A percentile compares a stretch with the other conserved stretches of the same genome.
Evolutionary conservation across 2,329 filamentous ascomycete species (phyloP).

Genomic region (Colletotrichum sp.): DNA sequence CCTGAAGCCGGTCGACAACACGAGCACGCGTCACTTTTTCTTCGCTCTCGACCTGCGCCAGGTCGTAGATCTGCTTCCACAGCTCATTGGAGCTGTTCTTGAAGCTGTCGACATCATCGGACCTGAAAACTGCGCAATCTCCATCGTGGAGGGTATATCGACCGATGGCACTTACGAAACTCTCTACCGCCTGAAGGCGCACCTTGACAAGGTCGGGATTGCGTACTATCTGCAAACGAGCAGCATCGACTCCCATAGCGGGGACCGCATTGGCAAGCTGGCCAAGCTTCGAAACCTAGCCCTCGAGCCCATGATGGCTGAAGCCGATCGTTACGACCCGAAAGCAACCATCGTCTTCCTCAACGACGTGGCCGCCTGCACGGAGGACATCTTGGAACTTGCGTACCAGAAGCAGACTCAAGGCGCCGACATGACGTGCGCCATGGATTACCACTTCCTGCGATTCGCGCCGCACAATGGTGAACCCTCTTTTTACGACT

Average conservation of each 20-base stretch:
- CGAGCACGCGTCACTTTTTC: slow-evolving; percentile 40
- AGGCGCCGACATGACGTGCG: slow-evolving; percentile 62
- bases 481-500: slow-evolving; percentile 58
- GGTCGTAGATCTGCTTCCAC: slow-evolving; percentile 48
- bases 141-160: slow-evolving; percentile 61
- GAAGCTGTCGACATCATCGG: slow-evolving; percentile 56
- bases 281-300: slow-evolving; percentile 59
- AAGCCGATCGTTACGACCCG: slow-evolving; percentile 23
- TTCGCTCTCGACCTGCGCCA: slow-evolving; percentile 60
- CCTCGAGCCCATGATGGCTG: slow-evolving; percentile 47
- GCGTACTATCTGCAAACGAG: slow-evolving; percentile 48
- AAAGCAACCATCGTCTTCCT: slow-evolving; percentile 54
- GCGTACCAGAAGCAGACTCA: slow-evolving; percentile 52
- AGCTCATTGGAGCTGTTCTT: slow-evolving; percentile 56
- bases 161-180: slow-evolving; percentile 59
- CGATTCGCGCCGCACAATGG: slow-evolving; percentile 26
- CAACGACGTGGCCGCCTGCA: slow-evolving; percentile 58
- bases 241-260: slow-evolving; percentile 45
- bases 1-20: slow-evolving; percentile 1
- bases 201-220: slow-evolving; percentile 42
- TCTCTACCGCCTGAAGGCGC: slow-evolving; percentile 45
- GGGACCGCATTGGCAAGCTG: slow-evolving; percentile 51
- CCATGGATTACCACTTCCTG: slow-evolving; percentile 61
- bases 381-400: slow-evolving; percentile 55
- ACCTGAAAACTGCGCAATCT: slow-evolving; percentile 54